phyloP scores from a whole-genome alignment of 2,329 filamentous ascomycete genomes.

The Xylariales sp. region DNA sequence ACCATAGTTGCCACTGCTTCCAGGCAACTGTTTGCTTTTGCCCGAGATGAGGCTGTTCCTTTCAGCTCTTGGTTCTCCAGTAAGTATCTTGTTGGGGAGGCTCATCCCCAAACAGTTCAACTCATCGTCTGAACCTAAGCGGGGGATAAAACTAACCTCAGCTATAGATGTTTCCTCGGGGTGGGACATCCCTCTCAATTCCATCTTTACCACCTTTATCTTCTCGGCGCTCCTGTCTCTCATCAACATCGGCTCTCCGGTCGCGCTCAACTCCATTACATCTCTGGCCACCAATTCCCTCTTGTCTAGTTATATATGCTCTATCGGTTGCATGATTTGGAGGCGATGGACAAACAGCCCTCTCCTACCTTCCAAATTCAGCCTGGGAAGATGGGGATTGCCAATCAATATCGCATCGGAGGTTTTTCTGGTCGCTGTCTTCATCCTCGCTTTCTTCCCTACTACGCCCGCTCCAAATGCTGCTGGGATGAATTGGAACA shows the following conservation, averaged over 20 bases:
- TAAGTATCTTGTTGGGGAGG: too few species aligned
- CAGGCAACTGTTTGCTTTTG: conserved; percentile 25
- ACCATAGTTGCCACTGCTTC: conserved; percentile 23
- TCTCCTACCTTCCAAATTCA: conserved; percentile 15
- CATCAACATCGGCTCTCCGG: conserved; percentile 24
- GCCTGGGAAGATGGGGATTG: conserved; percentile 36
- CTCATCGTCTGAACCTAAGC: too few species aligned
- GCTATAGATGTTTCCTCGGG: not conserved
- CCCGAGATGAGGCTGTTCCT: conserved; percentile 30
- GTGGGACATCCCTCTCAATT: conserved; percentile 3
- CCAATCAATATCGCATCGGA: conserved; percentile 37
- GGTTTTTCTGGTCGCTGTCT: conserved; percentile 30
- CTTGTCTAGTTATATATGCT: conserved; percentile 47
- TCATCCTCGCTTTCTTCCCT: conserved; percentile 12
- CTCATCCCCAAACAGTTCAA: too few species aligned
- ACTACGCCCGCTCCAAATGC: conserved; percentile 6
- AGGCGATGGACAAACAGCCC: conserved; percentile 29
- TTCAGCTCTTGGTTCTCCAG: conserved; percentile 22
- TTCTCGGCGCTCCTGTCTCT: not conserved
- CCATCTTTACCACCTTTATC: not conserved
- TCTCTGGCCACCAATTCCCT: conserved; percentile 45
- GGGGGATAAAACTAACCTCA: too few species aligned
- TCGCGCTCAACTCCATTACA: conserved; percentile 50
- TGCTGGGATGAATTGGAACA: conserved; percentile 10
- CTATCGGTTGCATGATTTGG: conserved; percentile 37